A percentile compares a stretch with the other conserved stretches of the same genome.
Evolutionary conservation across 2,329 filamentous ascomycete species (phyloP).

Genomic region (Microcyclospora pomicola): DNA sequence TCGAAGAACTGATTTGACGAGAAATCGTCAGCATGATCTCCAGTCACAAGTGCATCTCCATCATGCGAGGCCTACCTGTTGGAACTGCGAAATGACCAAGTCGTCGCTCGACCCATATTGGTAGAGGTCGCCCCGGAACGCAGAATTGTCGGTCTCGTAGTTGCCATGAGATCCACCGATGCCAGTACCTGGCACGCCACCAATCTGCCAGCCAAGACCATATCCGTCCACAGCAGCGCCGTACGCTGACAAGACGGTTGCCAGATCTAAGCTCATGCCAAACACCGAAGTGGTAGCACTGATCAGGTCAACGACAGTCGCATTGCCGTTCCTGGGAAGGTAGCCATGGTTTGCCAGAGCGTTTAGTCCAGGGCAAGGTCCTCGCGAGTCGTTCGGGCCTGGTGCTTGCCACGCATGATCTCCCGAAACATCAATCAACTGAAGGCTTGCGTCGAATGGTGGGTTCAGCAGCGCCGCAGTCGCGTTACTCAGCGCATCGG

Average conservation of each 20-base stretch:
- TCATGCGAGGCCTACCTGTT: background rate
- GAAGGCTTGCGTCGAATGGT: background rate
- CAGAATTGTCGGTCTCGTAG: conserved; percentile 20
- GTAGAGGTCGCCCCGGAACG: conserved; percentile 18
- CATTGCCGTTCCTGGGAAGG: conserved; percentile 27
- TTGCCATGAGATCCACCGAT: conserved; percentile 12
- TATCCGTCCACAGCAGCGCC: conserved; percentile 17
- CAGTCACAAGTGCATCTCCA: too few species aligned
- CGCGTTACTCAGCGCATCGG: background rate
- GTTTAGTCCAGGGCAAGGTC: conserved; percentile 29
- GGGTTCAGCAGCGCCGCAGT: background rate
- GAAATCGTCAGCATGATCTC: too few species aligned
- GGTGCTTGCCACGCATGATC: conserved; percentile 12
- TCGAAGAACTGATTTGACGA: background rate
- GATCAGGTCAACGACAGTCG: conserved; percentile 16
- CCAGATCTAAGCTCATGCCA: conserved; percentile 27
- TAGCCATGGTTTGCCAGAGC: conserved; percentile 29
- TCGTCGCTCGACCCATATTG: conserved; percentile 7
- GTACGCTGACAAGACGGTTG: conserved; percentile 24
- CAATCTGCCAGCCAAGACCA: conserved; percentile 13
- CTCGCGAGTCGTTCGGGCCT: conserved; percentile 16
- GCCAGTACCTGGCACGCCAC: conserved; percentile 5
- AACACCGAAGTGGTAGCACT: conserved; percentile 16
- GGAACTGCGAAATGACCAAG: conserved; percentile 5
- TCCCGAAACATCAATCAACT: conserved; percentile 5